Base-by-base conservation (phyloP, 2,329 filamentous ascomycete species). In the Fusarium sp. region DNA sequence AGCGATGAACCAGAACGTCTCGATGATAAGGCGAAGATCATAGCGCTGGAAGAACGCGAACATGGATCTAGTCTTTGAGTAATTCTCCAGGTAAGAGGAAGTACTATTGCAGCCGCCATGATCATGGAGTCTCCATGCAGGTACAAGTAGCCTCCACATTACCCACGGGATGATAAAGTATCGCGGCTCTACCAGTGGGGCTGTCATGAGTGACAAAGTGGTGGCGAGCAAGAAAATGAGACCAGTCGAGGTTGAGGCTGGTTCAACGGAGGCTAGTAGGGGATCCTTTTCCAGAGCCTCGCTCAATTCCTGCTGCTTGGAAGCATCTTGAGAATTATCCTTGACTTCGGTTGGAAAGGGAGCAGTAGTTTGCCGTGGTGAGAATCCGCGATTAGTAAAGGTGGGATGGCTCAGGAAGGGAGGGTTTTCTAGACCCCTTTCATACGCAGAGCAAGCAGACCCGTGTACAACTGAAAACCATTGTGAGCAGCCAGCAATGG, bases 131-230 rank as follows among this genome's bases (percentile, higher is more conserved):
- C 69, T 68, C 81, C 81, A 82, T 51, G 83, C 78, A 1, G 93
- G 93, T 1, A 96, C 81, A 73, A 96, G 86, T 9, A 98, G 80
- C 1, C 96, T 87, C 93, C 94, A 98, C 73, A 97, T 89, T 10
- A 97, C 87, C 93, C 94, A 99, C 0, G 95, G 94, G 14, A 97
- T 84, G 75, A 99, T 96, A 78, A 97, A 97, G 79, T 99, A 99
- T 15, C 96, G 88, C 15, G 96, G 96, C 78, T 99, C 96, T 11
- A 99, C 95, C 1, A 99, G 85, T 0, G 96, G 94, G 0, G 96
- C 94, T 1, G 93, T 96, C 55, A 97, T 81, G 14, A 99, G 86
- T 1, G 92, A 95, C 5, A 97, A 83, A 0, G 90, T 75, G 0
- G 94, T 94, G 0, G 94, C 86, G 6, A 89, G 80, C 9, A 97